Percentiles rank a stretch among this genome's conserved stretches.
Evolutionary conservation across 192 early-diverging fungal genomes (phyloP).

Genomic region (Mortierella alpina): DNA sequence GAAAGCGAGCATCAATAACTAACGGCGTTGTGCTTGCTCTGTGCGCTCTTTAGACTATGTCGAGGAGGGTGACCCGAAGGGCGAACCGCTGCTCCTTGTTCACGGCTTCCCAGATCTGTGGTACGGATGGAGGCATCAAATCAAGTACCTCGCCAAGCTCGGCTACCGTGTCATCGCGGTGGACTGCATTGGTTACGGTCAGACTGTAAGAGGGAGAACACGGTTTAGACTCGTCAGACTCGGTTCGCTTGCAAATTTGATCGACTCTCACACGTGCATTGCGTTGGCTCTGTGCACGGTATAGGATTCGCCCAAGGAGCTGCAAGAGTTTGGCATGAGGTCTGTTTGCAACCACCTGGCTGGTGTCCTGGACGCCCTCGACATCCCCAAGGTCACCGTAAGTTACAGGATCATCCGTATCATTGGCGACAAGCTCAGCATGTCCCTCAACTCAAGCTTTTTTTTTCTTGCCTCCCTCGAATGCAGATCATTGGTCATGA

Average conservation of each 20-base stretch:
- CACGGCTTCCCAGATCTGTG: slow-evolving; percentile 59
- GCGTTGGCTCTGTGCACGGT: not conserved
- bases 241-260: not conserved
- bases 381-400: slow-evolving; percentile 59
- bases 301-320: slow-evolving; percentile 53
- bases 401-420: not conserved
- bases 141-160: slow-evolving; percentile 60
- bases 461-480: not conserved
- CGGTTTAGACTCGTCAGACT: not conserved
- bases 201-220: slow-evolving; percentile 44
- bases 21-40: not conserved
- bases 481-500: slow-evolving; percentile 41
- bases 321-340: slow-evolving; percentile 64
- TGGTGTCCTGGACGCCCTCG: slow-evolving; percentile 67
- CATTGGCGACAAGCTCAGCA: not conserved
- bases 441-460: not conserved
- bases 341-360: slow-evolving; percentile 64
- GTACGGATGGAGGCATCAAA: slow-evolving; percentile 61
- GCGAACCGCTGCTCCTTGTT: slow-evolving; percentile 43
- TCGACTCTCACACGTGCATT: not conserved
- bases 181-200: slow-evolving; percentile 64
- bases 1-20: not conserved
- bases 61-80: slow-evolving; percentile 52
- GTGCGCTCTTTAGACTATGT: slow-evolving; percentile 47
- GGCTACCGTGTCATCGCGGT: slow-evolving; percentile 70